These are phyloP conservation scores for Perilla frutescens DNA, from an alignment of 257 asterid species.

Conservation along the genomic window DNA sequence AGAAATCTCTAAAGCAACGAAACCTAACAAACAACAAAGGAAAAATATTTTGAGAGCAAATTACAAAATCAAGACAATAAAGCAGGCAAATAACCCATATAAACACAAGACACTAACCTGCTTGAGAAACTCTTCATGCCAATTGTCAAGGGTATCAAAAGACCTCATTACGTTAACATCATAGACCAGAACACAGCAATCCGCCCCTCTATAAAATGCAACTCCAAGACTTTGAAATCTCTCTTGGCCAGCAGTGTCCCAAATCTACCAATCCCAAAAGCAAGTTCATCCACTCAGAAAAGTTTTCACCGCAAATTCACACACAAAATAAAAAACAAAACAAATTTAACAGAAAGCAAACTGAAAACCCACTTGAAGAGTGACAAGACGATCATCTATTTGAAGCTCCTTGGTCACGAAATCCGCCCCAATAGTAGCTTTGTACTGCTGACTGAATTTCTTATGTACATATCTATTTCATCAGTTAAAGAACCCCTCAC, in stretches of 20 bases:
- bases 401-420: slow-evolving; percentile 96
- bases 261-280: slow-evolving; percentile 59
- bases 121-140: slow-evolving; percentile 98
- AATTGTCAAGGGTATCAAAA: slow-evolving; percentile 87
- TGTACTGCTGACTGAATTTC: slow-evolving; percentile 95
- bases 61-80: not conserved
- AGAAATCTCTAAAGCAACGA: not conserved
- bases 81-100: not conserved
- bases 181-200: slow-evolving; percentile 91
- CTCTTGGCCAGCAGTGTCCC: slow-evolving; percentile 99
- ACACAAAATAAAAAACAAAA: slow-evolving; percentile 1
- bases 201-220: slow-evolving; percentile 97
- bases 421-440: slow-evolving; percentile 99
- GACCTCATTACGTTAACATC: slow-evolving; percentile 94
- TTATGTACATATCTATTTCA: slow-evolving; percentile 80
- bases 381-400: slow-evolving; percentile 89
- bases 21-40: not conserved
- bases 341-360: not conserved
- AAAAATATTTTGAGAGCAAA: not conserved
- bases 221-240: slow-evolving; percentile 98
- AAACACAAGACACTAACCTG: slow-evolving; percentile 59
- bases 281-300: slow-evolving; percentile 25
- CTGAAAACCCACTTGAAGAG: slow-evolving; percentile 77
- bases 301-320: not conserved
- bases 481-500: slow-evolving; percentile 50